These are phyloP conservation scores for Pleoardoris graminearum DNA, from an alignment of 2,329 filamentous ascomycete species.

Conservation along the genomic window DNA sequence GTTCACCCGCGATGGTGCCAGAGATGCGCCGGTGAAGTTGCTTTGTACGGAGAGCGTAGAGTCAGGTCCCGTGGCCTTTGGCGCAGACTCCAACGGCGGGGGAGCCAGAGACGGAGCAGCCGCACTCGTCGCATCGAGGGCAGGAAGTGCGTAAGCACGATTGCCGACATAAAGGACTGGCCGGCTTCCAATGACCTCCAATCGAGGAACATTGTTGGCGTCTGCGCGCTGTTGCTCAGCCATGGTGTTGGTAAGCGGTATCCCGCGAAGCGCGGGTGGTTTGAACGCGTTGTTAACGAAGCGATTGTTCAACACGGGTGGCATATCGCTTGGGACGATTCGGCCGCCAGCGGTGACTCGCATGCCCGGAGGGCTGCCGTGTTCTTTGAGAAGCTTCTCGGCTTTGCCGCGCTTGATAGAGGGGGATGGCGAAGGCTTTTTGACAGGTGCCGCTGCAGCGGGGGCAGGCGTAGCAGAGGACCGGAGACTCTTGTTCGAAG, in stretches of 20 bases:
- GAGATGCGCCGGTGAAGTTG: conserved; percentile 13
- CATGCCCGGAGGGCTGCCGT: conserved; percentile 55
- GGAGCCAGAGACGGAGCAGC: conserved; percentile 15
- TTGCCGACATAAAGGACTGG: conserved; percentile 38
- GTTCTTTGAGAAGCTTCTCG: conserved; percentile 55
- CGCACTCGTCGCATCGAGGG: conserved; percentile 24
- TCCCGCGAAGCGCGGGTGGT: conserved; percentile 25
- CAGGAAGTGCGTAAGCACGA: conserved; percentile 36
- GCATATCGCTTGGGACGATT: conserved; percentile 53
- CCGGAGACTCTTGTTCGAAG: conserved; percentile 33
- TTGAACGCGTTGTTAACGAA: conserved; percentile 38
- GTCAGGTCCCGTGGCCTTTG: conserved; percentile 15
- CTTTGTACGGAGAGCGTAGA: conserved; percentile 15
- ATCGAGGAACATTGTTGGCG: conserved; percentile 25
- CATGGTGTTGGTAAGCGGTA: conserved; percentile 29
- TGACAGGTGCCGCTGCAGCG: conserved; percentile 25
- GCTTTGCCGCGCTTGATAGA: conserved; percentile 56
- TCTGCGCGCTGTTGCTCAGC: conserved; percentile 27
- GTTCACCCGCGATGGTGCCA: conserved; percentile 19
- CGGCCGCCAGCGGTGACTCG: conserved; percentile 58
- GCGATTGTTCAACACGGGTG: conserved; percentile 35
- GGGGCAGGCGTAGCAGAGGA: conserved; percentile 22
- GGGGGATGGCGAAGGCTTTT: conserved; percentile 53
- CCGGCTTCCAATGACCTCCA: conserved; percentile 38
- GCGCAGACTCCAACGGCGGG: conserved; percentile 15